Evolutionary conservation across 225 moss, liverwort and hornwort species (phyloP).

Genomic region (Sphagnum contortum): DNA sequence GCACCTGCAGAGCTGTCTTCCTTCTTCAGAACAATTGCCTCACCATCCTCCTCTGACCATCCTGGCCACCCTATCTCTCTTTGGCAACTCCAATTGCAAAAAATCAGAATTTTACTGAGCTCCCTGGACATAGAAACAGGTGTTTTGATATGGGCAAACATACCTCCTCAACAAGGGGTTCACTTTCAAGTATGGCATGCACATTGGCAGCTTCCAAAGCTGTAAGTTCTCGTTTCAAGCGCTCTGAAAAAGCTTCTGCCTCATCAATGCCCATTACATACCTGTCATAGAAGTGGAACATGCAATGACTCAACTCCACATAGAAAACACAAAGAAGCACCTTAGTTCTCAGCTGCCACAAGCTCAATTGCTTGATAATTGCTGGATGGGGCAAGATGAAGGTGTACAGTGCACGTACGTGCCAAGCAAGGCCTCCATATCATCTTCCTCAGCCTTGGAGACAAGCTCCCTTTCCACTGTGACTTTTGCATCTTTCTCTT

Average conservation of each 20-base stretch:
- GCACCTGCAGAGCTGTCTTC: conserved; percentile 46
- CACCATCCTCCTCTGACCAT: no score
- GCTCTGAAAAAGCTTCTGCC: conserved; percentile 98
- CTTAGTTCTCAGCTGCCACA: background rate
- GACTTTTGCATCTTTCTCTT: conserved; percentile 51
- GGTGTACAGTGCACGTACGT: conserved; percentile 40
- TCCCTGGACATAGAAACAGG: no score
- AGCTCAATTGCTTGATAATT: background rate
- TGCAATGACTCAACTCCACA: conserved; percentile 3
- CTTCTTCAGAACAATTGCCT: background rate
- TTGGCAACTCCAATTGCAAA: no score
- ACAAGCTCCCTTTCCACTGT: conserved; percentile 94
- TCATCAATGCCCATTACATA: conserved; percentile 99
- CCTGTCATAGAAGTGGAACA: conserved; percentile 25
- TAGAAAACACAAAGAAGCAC: conserved; percentile 2
- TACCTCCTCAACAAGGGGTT: conserved; percentile 99
- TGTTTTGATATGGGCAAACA: background rate
- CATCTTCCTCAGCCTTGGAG: conserved; percentile 99
- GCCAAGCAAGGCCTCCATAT: conserved; percentile 99
- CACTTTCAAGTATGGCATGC: conserved; percentile 97
- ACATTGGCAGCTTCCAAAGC: conserved; percentile 99
- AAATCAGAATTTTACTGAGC: no score
- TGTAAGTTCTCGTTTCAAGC: conserved; percentile 93
- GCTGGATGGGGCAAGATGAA: background rate
- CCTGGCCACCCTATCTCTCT: no score